Evolutionary conservation across 257 asterid genomes (phyloP).

Genomic region (Pogostemon cablin): DNA sequence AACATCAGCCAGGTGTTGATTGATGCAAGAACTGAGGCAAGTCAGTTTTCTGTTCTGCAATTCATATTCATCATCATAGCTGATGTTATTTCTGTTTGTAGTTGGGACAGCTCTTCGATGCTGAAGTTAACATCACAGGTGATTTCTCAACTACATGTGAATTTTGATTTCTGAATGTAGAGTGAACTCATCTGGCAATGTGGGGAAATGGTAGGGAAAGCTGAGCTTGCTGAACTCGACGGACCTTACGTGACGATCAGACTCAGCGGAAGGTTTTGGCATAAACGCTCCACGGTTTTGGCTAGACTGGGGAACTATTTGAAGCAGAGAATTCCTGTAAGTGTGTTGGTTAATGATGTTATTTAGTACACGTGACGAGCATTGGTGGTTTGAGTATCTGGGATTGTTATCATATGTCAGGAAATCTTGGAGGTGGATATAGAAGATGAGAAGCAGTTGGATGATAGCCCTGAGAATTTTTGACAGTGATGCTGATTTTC

Average conservation of each 20-base stretch:
- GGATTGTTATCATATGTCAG: conserved; percentile 36
- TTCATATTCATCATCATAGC: not conserved
- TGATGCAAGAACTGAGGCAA: conserved; percentile 75
- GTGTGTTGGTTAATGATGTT: not conserved
- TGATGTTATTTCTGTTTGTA: conserved; percentile 38
- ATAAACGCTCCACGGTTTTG: conserved; percentile 63
- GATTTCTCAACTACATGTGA: conserved; percentile 8
- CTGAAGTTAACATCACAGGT: conserved; percentile 90
- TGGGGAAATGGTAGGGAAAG: conserved; percentile 60
- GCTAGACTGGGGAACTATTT: conserved; percentile 92
- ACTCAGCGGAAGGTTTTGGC: conserved; percentile 86
- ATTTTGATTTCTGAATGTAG: not conserved
- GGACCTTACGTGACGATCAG: conserved; percentile 93
- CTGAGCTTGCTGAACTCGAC: conserved; percentile 83
- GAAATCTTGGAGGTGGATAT: conserved; percentile 94
- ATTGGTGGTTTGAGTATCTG: no score
- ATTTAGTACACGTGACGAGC: no score
- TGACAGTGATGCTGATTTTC: conserved; percentile 28
- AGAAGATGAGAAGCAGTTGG: conserved; percentile 94
- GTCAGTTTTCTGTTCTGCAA: conserved; percentile 1
- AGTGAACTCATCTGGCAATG: not conserved
- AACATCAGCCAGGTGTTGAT: conserved; percentile 60
- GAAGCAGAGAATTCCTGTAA: conserved; percentile 92
- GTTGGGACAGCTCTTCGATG: conserved; percentile 86
- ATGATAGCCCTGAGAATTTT: conserved; percentile 91